Percentiles rank a stretch among this genome's conserved stretches.
Evolutionary conservation across 1,284 basidiomycete species (phyloP).

Genomic region (Neonothopanus nambi): DNA sequence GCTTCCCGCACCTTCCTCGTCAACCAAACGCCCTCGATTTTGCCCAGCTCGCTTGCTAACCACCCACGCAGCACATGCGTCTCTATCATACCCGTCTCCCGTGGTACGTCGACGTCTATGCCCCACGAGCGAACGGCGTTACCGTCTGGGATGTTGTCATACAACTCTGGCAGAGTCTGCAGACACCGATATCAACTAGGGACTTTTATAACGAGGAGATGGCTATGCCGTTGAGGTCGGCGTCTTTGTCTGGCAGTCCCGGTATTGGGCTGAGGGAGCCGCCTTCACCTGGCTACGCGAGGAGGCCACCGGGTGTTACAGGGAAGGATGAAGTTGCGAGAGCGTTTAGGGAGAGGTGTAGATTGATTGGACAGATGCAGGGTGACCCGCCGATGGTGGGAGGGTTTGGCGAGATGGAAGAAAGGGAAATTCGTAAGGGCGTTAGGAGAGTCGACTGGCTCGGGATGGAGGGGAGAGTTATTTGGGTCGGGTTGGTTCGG

Average conservation of each 20-base stretch:
- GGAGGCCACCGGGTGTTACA: not conserved
- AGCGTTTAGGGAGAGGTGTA: slow-evolving; percentile 4
- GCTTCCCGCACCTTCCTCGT: too few relatives aligned
- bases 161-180: too few relatives aligned
- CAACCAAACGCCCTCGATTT: slow-evolving; percentile 36
- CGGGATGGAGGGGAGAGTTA: slow-evolving; percentile 32
- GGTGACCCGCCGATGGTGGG: not conserved
- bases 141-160: too few relatives aligned
- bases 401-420: slow-evolving; percentile 25
- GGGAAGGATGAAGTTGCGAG: not conserved
- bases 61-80: slow-evolving; percentile 45
- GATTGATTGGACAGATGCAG: not conserved
- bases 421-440: slow-evolving; percentile 22
- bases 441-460: slow-evolving; percentile 46
- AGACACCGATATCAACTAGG: slow-evolving; percentile 24
- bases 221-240: slow-evolving; percentile 9
- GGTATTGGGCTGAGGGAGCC: not conserved
- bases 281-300: not conserved
- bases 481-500: slow-evolving; percentile 39
- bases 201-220: slow-evolving; percentile 42
- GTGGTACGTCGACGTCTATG: too few relatives aligned
- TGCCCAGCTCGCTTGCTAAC: slow-evolving; percentile 44
- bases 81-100: slow-evolving; percentile 50
- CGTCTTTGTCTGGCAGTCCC: not conserved
- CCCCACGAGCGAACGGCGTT: too few relatives aligned